Evolutionary conservation across 352 stramenopile species (phyloP).

Genomic region (Pythium vanterpoolii): DNA sequence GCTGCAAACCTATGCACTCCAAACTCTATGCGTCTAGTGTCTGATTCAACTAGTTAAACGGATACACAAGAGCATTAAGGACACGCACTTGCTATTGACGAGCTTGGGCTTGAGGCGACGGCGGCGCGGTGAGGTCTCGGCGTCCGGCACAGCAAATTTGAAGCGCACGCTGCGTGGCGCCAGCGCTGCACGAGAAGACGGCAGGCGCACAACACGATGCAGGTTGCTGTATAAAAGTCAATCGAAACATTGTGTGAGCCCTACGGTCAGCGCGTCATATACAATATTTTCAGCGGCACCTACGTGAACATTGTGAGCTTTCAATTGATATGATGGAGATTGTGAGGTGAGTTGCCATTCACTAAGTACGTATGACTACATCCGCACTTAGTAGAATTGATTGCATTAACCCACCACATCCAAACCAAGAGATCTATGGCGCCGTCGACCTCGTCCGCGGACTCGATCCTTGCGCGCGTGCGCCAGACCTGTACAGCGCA

Average conservation of each 20-base stretch:
- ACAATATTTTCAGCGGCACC: background rate
- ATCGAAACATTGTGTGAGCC: background rate
- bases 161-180: constrained; percentile 1
- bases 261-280: too few species aligned
- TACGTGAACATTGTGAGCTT: background rate
- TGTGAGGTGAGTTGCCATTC: background rate
- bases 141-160: constrained; percentile 19
- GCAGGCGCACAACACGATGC: background rate
- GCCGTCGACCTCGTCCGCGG: constrained; percentile 13
- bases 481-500: constrained; percentile 50
- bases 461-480: constrained; percentile 42
- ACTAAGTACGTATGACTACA: background rate
- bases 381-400: background rate
- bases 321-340: background rate
- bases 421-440: constrained; percentile 21
- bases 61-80: background rate
- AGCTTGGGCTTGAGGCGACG: constrained; percentile 20
- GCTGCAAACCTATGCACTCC: constrained; percentile 38
- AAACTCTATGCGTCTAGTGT: background rate
- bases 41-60: background rate
- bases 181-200: background rate
- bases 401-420: background rate
- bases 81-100: constrained; percentile 18
- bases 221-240: background rate
- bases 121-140: background rate